A percentile compares a stretch with the other conserved stretches of the same genome.
Evolutionary conservation across 169 alveolate genomes (phyloP).

Genomic region (Perkinsus olseni): DNA sequence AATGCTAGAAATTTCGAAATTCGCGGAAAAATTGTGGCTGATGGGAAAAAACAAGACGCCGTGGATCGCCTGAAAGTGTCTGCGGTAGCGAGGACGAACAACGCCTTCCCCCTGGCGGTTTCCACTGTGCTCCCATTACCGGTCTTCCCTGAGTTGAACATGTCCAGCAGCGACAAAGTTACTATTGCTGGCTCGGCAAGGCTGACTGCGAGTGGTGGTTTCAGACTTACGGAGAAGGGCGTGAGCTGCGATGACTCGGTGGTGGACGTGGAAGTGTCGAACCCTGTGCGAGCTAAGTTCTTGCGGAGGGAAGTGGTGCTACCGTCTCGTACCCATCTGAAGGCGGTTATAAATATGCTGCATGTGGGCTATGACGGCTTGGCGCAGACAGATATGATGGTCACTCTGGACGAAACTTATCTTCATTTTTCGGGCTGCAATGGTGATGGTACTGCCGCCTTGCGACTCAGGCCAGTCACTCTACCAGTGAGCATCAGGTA

Average conservation of each 20-base stretch:
- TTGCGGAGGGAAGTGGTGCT: not conserved
- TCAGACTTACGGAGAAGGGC: not conserved
- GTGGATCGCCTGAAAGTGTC: not conserved
- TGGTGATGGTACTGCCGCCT: not conserved
- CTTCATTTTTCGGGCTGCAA: not conserved
- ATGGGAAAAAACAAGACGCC: not conserved
- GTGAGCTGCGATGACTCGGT: not conserved
- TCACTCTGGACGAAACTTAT: not conserved
- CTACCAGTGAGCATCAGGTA: not conserved
- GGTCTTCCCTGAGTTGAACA: not conserved
- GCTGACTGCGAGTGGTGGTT: not conserved
- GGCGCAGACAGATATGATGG: not conserved
- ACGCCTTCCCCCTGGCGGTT: not conserved
- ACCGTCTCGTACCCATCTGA: not conserved
- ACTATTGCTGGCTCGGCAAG: not conserved
- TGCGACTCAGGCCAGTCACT: not conserved
- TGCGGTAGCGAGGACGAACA: not conserved
- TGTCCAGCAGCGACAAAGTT: not conserved
- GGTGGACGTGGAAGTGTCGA: not conserved
- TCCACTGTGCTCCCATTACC: not conserved
- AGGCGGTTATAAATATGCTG: not conserved
- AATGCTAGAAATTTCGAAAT: not conserved
- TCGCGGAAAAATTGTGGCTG: not conserved
- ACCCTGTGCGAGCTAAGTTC: not conserved
- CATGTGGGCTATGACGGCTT: not conserved